Conservation (phyloP, 345 rosid species). For the Gossypium australe region DNA sequence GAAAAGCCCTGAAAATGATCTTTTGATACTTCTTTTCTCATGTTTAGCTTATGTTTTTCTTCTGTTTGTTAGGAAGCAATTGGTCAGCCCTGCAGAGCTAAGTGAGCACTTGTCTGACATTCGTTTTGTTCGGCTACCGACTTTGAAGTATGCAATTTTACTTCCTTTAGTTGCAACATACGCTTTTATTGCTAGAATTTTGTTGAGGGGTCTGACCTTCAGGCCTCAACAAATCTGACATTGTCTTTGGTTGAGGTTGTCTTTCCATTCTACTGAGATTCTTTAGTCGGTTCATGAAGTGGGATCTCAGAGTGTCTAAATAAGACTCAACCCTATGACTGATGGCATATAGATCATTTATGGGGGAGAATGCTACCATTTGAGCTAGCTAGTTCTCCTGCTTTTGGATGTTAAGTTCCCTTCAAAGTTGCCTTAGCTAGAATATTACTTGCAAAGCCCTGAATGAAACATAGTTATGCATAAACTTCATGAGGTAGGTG, state of each 20-base stretch:
- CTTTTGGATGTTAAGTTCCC: neutral
- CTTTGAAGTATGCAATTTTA: constrained; percentile 48
- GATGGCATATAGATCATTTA: too few species aligned
- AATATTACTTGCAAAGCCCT: constrained; percentile 2
- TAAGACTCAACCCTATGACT: too few species aligned
- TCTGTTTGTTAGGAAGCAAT: constrained; percentile 49
- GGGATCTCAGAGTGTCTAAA: too few species aligned
- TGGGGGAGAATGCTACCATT: too few species aligned
- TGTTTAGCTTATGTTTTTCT: neutral
- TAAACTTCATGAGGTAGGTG: neutral
- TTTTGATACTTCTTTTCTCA: neutral
- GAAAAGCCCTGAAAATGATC: too few species aligned
- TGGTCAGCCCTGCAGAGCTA: constrained; percentile 51
- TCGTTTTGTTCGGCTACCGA: constrained; percentile 63
- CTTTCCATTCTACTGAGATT: too few species aligned
- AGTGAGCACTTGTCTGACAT: constrained; percentile 67
- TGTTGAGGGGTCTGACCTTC: too few species aligned
- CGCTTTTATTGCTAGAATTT: neutral
- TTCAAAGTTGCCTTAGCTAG: neutral
- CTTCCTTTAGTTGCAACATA: neutral
- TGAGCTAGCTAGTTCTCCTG: neutral
- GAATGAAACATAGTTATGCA: neutral
- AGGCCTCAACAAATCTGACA: too few species aligned
- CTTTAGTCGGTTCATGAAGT: too few species aligned
- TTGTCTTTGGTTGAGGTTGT: too few species aligned